A percentile compares a stretch with the other conserved stretches of the same genome.
These are phyloP conservation scores for Boletus pseudopeckii DNA, from an alignment of 768 basidiomycete genomes.

Conservation along the genomic window DNA sequence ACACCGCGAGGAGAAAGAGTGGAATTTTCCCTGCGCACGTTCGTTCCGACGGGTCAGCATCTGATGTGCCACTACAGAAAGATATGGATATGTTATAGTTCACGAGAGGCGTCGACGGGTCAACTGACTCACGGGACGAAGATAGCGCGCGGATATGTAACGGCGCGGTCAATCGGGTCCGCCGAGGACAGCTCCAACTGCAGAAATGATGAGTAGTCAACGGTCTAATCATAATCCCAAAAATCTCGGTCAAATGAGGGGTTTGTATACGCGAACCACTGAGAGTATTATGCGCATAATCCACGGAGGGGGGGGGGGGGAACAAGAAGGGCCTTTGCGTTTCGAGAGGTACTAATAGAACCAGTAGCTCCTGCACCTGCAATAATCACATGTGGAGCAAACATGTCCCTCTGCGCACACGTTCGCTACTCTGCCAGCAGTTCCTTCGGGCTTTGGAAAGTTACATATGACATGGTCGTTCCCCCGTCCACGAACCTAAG, in stretches of 20 bases:
- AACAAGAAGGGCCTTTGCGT: neutral
- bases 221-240: neutral
- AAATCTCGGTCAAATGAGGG: neutral
- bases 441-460: neutral
- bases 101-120: neutral
- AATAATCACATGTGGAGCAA: neutral
- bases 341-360: conserved; percentile 4
- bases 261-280: neutral
- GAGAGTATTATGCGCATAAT: neutral
- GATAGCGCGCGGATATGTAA: neutral
- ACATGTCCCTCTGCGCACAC: neutral
- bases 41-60: conserved; percentile 2
- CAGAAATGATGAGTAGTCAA: neutral
- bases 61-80: conserved; percentile 5
- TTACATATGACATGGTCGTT: neutral
- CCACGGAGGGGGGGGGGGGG: conserved; percentile 4
- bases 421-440: neutral
- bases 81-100: neutral
- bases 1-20: conserved; percentile 19
- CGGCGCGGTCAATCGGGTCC: conserved; percentile 15
- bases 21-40: conserved; percentile 9
- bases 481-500: neutral
- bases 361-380: too few relatives aligned
- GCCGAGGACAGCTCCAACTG: neutral
- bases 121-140: conserved; percentile 5